Evolutionary conservation across 2,329 filamentous ascomycete genomes (phyloP), one percentile per base, ranked within the genome.

Genomic region (Neophaeococcomyces mojaviensis): DNA sequence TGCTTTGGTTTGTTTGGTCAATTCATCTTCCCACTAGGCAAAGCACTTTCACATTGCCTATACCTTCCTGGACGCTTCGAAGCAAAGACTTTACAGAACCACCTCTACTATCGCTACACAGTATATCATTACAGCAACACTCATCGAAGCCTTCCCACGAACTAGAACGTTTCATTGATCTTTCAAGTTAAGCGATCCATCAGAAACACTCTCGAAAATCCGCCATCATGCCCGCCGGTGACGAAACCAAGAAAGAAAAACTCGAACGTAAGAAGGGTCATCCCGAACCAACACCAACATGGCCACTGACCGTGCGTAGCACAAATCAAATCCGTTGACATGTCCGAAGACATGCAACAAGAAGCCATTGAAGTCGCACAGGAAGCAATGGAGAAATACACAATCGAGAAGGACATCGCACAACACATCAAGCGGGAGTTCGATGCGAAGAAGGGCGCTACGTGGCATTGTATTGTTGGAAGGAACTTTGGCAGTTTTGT

Each of bases 401-500:
- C 74, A 58, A 79, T 86, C 52, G 82, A 86, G 62, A 86, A 86
- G 88, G 89, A 96, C 64, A 95, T 96, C 63, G 89, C 89, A 32
- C 88, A 94, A 68, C 85, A 87, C 69, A 94, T 95, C 73, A 96
- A 95, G 78, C 85, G 86, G 68, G 89, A 88, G 90, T 97, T 98
- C 61, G 92, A 98, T 67, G 86, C 87, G 61, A 84, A 89, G 64
- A 96, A 96, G 73, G 92, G 92, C 30, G 89, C 90, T 53, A 98
- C 92, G 65, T 98, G 90, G 92, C 92, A 98, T 71, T 98, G 92
- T 71, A 96, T 98, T 58, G 92, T 98, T 28, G 92, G 92, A 53
- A 80, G 92, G 58, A 97, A 98, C 76, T 98, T 98, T 71, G 92
- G 92, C 59, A 97, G 90, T 71, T 98, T 97, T 59, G 92, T 98